Evolutionary conservation across 2,329 filamentous ascomycete species (phyloP).

Genomic region (Magnaporthales sp.): DNA sequence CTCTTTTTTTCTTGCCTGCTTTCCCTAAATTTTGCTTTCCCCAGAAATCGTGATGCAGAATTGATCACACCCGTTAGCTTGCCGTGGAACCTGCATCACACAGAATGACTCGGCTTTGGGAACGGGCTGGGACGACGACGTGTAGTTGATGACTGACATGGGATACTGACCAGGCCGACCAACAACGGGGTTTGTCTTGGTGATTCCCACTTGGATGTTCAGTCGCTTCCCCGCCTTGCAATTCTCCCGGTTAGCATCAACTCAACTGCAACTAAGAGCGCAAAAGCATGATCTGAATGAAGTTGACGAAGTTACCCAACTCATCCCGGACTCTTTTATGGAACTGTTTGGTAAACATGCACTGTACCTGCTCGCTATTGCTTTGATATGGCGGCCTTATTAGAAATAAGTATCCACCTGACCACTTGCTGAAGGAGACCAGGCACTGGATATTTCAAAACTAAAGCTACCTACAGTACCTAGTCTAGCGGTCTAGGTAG

Average conservation of each 20-base stretch:
- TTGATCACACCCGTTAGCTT: background rate
- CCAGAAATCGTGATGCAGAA: background rate
- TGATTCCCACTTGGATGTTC: background rate
- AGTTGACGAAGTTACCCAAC: background rate
- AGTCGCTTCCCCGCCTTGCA: background rate
- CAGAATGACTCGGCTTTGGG: background rate
- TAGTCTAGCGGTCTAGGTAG: background rate
- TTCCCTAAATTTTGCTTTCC: background rate
- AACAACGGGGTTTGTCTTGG: background rate
- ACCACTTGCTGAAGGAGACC: background rate
- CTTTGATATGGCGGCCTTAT: constrained; percentile 2
- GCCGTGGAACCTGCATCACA: background rate
- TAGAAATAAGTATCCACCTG: background rate
- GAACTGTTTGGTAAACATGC: background rate
- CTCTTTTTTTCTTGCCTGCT: background rate
- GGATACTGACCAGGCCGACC: background rate
- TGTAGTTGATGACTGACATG: background rate
- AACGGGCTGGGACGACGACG: background rate
- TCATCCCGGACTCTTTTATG: background rate
- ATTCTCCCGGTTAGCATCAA: background rate
- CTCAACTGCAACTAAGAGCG: background rate
- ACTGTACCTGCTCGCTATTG: constrained; percentile 9
- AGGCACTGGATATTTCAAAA: background rate
- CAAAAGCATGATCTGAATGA: background rate
- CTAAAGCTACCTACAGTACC: background rate